A percentile compares a stretch with the other conserved stretches of the same genome.
phyloP scores from a whole-genome alignment of 73 alveolate genomes.

The Paramecium bursaria region DNA sequence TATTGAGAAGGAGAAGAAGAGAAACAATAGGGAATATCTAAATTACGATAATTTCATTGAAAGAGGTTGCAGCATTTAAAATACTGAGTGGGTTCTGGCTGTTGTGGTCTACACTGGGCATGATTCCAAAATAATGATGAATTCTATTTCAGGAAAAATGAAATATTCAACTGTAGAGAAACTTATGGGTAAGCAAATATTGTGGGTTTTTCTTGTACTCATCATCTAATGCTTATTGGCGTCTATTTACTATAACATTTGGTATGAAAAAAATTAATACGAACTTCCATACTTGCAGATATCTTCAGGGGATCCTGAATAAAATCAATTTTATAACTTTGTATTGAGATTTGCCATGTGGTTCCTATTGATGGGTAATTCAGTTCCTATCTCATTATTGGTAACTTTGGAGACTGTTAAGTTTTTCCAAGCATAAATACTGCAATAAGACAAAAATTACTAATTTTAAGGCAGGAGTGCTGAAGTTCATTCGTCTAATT shows the following conservation, averaged over 20 bases:
- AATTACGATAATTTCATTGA: conserved; percentile 78
- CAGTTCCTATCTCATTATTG: conserved; percentile 95
- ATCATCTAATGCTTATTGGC: conserved; percentile 85
- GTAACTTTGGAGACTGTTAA: conserved; percentile 93
- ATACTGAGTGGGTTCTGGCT: conserved; percentile 87
- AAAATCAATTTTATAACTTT: conserved; percentile 62
- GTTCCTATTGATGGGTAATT: conserved; percentile 88
- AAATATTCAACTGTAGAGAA: conserved; percentile 91
- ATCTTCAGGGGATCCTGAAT: conserved; percentile 56
- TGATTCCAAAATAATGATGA: conserved; percentile 95
- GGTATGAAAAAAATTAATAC: conserved; percentile 72
- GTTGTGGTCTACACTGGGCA: conserved; percentile 89
- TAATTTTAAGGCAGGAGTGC: conserved; percentile 83
- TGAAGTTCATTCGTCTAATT: conserved; percentile 89
- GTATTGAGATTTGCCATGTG: conserved; percentile 86
- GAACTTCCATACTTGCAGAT: conserved; percentile 63
- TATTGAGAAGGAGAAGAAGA: conserved; percentile 30
- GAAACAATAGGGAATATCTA: neutral
- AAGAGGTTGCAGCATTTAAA: conserved; percentile 90
- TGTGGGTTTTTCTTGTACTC: conserved; percentile 84
- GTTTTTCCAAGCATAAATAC: conserved; percentile 90
- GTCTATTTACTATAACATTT: conserved; percentile 69
- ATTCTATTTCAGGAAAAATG: conserved; percentile 90
- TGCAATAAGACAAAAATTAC: conserved; percentile 87
- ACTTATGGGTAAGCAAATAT: conserved; percentile 88